phyloP scores from a whole-genome alignment of 2,329 filamentous ascomycete species.

The Hymenoscyphus linearis region DNA sequence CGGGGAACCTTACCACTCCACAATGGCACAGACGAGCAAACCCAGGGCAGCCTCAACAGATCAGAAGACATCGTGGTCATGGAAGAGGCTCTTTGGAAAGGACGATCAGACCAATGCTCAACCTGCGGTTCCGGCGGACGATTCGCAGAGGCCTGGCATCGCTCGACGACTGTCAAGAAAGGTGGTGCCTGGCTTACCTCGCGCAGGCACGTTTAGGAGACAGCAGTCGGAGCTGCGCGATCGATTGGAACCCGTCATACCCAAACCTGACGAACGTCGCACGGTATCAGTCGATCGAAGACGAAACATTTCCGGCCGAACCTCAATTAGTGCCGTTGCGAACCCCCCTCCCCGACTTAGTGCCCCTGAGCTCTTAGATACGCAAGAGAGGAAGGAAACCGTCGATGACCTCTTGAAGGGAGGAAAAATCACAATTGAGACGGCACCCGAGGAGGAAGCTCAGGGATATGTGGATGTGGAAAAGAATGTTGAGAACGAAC shows the following conservation, averaged over 20 bases:
- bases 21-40: slow-evolving; percentile 28
- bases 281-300: slow-evolving; percentile 61
- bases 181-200: slow-evolving; percentile 74
- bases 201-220: slow-evolving; percentile 73
- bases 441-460: slow-evolving; percentile 17
- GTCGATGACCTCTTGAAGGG: slow-evolving; percentile 19
- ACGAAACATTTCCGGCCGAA: slow-evolving; percentile 19
- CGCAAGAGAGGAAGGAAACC: slow-evolving; percentile 15
- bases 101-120: slow-evolving; percentile 20
- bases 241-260: slow-evolving; percentile 61
- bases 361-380: slow-evolving; percentile 30
- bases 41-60: slow-evolving; percentile 26
- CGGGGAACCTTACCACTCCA: slow-evolving; percentile 20
- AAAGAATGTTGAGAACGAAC: slow-evolving; percentile 16
- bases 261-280: slow-evolving; percentile 61
- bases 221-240: slow-evolving; percentile 77
- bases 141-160: slow-evolving; percentile 21
- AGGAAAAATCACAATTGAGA: slow-evolving; percentile 11
- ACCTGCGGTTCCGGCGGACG: slow-evolving; percentile 17
- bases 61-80: slow-evolving; percentile 28
- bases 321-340: slow-evolving; percentile 21
- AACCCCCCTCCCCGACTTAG: slow-evolving; percentile 22
- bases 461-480: slow-evolving; percentile 27
- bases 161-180: slow-evolving; percentile 38
- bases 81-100: slow-evolving; percentile 30